These are phyloP conservation scores for Pelargonium cotyledonis DNA, from an alignment of 441 rosid species.

Conservation along the genomic window DNA sequence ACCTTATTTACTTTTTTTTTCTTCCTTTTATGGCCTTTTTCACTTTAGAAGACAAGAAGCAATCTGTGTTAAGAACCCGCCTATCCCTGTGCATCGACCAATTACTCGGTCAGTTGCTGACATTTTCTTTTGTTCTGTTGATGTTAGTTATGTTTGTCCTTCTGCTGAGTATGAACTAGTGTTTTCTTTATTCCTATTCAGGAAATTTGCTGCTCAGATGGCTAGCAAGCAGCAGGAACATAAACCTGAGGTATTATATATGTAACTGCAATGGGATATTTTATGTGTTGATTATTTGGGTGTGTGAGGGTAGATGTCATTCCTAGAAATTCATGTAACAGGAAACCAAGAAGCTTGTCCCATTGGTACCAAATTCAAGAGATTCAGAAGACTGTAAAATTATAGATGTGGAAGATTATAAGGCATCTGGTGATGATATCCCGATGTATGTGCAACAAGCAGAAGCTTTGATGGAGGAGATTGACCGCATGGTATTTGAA, in stretches of 20 bases:
- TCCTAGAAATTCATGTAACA: conserved; percentile 18
- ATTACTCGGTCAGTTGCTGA: neutral
- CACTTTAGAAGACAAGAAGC: neutral
- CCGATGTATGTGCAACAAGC: conserved; percentile 82
- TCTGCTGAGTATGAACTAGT: neutral
- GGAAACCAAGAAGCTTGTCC: conserved; percentile 48
- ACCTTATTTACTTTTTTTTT: neutral
- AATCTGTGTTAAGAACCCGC: conserved; percentile 6
- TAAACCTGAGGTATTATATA: conserved; percentile 11
- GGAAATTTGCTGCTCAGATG: conserved; percentile 12
- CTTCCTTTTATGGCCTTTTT: neutral
- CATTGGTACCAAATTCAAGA: conserved; percentile 24
- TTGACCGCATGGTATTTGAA: conserved; percentile 61
- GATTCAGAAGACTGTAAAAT: conserved; percentile 37
- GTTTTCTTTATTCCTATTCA: neutral
- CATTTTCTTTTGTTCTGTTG: neutral
- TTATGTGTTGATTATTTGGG: conserved; percentile 7
- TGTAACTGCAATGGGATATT: neutral
- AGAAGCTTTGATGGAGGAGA: conserved; percentile 83
- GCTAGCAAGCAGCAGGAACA: conserved; percentile 8
- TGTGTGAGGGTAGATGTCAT: conserved; percentile 8
- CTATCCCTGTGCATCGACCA: conserved; percentile 7
- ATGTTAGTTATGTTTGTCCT: neutral
- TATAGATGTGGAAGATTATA: conserved; percentile 39
- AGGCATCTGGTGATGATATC: conserved; percentile 32